Percentiles rank a stretch among this genome's conserved stretches.
These are phyloP conservation scores for Lactarius trivialis DNA, from an alignment of 768 basidiomycete species.

Conservation along the genomic window DNA sequence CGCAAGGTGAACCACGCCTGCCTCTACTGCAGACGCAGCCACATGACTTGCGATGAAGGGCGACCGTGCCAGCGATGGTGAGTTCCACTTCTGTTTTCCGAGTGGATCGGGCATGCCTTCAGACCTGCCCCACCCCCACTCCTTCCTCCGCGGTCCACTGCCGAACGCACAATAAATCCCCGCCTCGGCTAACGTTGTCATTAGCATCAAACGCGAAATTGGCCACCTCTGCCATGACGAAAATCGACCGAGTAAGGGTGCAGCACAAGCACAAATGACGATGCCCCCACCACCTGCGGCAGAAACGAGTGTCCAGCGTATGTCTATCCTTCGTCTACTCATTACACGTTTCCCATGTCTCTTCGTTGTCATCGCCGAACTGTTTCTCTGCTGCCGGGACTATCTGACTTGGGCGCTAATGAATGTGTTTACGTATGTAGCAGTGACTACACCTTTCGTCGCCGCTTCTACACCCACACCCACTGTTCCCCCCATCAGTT, in stretches of 20 bases:
- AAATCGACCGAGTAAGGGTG: constrained; percentile 44
- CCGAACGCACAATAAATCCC: constrained; percentile 1
- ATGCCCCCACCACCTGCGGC: constrained; percentile 20
- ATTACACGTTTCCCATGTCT: background rate
- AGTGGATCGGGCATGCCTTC: background rate
- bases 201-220: constrained; percentile 92
- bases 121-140: constrained; percentile 4
- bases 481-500: constrained; percentile 35
- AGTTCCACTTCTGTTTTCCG: constrained; percentile 30
- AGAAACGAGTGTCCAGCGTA: background rate
- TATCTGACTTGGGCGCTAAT: background rate
- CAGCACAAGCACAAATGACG: constrained; percentile 30
- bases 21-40: constrained; percentile 85
- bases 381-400: background rate
- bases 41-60: constrained; percentile 89
- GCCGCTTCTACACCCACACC: constrained; percentile 25
- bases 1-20: constrained; percentile 92
- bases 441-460: constrained; percentile 7
- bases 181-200: constrained; percentile 3
- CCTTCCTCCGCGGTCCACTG: constrained; percentile 9
- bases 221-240: constrained; percentile 93
- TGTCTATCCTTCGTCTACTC: background rate
- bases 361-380: background rate
- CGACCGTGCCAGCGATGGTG: constrained; percentile 91
- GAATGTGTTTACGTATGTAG: constrained; percentile 16